Evolutionary conservation across 176 grass and related monocot genomes (phyloP).

Genomic region (Cymbopogon citratus): DNA sequence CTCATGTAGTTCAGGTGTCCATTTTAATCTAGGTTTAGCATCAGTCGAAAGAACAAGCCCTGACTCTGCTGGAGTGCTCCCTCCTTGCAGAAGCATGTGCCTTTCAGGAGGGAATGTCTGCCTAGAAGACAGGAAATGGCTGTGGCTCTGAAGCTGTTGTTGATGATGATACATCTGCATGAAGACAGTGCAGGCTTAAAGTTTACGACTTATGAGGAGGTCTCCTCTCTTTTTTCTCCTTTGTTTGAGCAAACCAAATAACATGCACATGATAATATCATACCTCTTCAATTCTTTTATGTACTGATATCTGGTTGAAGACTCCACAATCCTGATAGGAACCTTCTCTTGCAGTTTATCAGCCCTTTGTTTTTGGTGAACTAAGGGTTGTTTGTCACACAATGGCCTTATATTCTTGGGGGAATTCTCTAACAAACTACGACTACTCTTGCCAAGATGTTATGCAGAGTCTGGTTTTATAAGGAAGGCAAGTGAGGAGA

Average conservation of each 20-base stretch:
- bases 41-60: conserved; percentile 95
- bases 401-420: conserved; percentile 35
- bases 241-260: conserved; percentile 36
- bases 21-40: conserved; percentile 99
- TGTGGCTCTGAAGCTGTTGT: conserved; percentile 65
- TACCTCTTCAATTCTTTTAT: conserved; percentile 43
- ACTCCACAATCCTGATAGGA: conserved; percentile 21
- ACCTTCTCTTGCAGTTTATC: conserved; percentile 31
- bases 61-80: conserved; percentile 54
- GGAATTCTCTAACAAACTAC: conserved; percentile 28
- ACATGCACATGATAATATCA: neutral
- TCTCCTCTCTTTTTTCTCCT: conserved; percentile 13
- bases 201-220: conserved; percentile 25
- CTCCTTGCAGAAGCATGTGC: conserved; percentile 59
- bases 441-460: conserved; percentile 29
- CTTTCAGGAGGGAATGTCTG: conserved; percentile 64
- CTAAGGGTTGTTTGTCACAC: conserved; percentile 5
- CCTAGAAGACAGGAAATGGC: conserved; percentile 62
- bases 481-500: conserved; percentile 35
- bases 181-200: conserved; percentile 17
- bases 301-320: conserved; percentile 23
- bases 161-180: conserved; percentile 57
- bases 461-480: conserved; percentile 44
- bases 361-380: conserved; percentile 27
- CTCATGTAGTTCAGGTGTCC: conserved; percentile 90